phyloP scores from a whole-genome alignment of 768 basidiomycete species.

The Xerocomellus intermedius region DNA sequence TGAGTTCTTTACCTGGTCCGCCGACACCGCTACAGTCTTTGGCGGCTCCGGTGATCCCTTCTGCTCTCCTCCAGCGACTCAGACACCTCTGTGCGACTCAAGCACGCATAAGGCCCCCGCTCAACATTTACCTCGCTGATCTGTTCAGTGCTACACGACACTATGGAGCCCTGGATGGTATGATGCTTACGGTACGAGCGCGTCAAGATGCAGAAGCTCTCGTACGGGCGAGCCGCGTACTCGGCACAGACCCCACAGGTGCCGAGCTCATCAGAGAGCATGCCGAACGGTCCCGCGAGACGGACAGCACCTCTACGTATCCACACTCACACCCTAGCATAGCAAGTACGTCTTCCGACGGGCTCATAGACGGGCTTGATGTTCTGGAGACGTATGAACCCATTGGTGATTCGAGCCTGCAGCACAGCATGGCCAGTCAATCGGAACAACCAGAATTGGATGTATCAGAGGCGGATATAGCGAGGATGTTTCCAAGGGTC shows the following conservation, averaged over 20 bases:
- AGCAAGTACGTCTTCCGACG: conserved; percentile 22
- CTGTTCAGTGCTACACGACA: conserved; percentile 74
- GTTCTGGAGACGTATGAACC: conserved; percentile 10
- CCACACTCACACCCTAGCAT: conserved; percentile 16
- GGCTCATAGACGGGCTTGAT: conserved; percentile 18
- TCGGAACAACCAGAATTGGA: conserved; percentile 41
- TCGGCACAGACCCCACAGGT: conserved; percentile 61
- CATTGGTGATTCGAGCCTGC: conserved; percentile 2
- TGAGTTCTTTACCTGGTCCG: conserved; percentile 20
- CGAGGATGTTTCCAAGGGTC: conserved; percentile 68
- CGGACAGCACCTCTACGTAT: conserved; percentile 19
- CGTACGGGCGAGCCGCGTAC: conserved; percentile 61
- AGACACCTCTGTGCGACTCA: conserved; percentile 30
- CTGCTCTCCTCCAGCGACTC: conserved; percentile 29
- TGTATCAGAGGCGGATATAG: conserved; percentile 73
- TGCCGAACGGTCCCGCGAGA: conserved; percentile 21
- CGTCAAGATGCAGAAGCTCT: conserved; percentile 67
- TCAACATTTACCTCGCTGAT: conserved; percentile 68
- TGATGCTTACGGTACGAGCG: conserved; percentile 59
- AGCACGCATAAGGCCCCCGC: conserved; percentile 47
- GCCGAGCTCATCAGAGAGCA: conserved; percentile 49
- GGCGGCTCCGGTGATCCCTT: conserved; percentile 30
- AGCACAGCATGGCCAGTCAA: conserved; percentile 4
- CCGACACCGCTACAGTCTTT: conserved; percentile 23
- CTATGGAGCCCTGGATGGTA: conserved; percentile 65